A percentile compares a stretch with the other conserved stretches of the same genome.
phyloP scores from a whole-genome alignment of 2,329 filamentous ascomycete species.

The Exophiala oligosperma region DNA sequence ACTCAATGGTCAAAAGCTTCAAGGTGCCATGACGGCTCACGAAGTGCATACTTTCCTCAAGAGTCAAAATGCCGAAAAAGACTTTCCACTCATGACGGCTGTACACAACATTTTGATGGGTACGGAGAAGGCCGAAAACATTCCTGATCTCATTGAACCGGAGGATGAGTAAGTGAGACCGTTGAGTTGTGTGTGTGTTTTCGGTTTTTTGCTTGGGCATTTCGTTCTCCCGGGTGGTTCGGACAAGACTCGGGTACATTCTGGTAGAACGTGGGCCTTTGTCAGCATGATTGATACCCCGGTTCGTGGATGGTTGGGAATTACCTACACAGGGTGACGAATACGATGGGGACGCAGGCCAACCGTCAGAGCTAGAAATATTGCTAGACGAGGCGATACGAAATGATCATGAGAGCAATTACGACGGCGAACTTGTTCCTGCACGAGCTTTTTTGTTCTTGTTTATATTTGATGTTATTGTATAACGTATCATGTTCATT shows the following conservation, averaged over 20 bases:
- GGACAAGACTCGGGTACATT: background rate
- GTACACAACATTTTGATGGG: constrained; percentile 81
- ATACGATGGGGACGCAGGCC: too few species aligned
- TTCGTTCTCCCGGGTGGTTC: constrained; percentile 1
- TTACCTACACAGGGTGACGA: too few species aligned
- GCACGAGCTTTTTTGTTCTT: background rate
- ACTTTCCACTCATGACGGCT: constrained; percentile 91
- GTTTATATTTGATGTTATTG: background rate
- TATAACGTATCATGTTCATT: constrained; percentile 1
- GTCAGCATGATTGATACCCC: constrained; percentile 22
- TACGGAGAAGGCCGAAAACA: constrained; percentile 74
- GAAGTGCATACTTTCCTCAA: constrained; percentile 91
- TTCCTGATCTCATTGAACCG: constrained; percentile 66
- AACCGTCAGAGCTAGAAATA: too few species aligned
- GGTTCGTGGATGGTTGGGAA: constrained; percentile 2
- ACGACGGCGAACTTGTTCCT: background rate
- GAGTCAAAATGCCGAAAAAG: constrained; percentile 70
- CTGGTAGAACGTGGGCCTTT: background rate
- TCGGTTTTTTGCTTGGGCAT: background rate
- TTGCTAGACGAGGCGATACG: background rate
- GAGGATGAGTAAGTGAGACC: constrained; percentile 31
- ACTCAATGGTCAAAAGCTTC: constrained; percentile 94
- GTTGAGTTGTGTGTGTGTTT: background rate
- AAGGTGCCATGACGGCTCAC: constrained; percentile 86
- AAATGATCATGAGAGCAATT: background rate